Evolutionary conservation across 495 filamentous ascomycete genomes (phyloP).

Genomic region (Penicillium verhagenii): DNA sequence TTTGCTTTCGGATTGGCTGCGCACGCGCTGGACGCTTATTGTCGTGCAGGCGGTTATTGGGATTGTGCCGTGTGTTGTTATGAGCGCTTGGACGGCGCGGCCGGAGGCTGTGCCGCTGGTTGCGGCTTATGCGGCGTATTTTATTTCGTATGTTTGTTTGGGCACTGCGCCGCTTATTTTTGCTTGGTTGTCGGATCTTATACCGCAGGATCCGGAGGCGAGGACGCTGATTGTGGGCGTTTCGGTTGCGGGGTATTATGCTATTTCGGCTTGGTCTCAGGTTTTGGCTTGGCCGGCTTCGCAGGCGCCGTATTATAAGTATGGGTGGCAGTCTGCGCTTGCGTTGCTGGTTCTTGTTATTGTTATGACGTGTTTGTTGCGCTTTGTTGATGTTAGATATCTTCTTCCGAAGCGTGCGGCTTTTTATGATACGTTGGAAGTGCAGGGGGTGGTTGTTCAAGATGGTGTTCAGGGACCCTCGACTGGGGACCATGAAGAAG

Average conservation of each 20-base stretch:
- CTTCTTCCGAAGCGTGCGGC: constrained; percentile 25
- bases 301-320: constrained; percentile 30
- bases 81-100: constrained; percentile 31
- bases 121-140: constrained; percentile 31
- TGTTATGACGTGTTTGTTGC: constrained; percentile 27
- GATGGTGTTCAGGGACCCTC: constrained; percentile 2
- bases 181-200: constrained; percentile 32
- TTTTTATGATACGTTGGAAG: constrained; percentile 21
- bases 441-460: constrained; percentile 2
- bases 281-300: constrained; percentile 33
- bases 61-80: constrained; percentile 33
- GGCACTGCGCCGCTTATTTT: constrained; percentile 36
- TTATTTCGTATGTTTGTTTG: constrained; percentile 26
- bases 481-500: not conserved
- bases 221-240: constrained; percentile 30
- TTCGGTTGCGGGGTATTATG: constrained; percentile 31
- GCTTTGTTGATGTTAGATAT: constrained; percentile 30
- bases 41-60: constrained; percentile 27
- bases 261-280: constrained; percentile 34
- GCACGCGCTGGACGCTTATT: constrained; percentile 29
- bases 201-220: constrained; percentile 32
- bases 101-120: constrained; percentile 20
- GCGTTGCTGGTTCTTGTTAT: constrained; percentile 29
- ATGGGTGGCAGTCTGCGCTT: constrained; percentile 31
- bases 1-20: constrained; percentile 27